Conservation (phyloP, 768 basidiomycete genomes). For the Naganishia randhawae region DNA sequence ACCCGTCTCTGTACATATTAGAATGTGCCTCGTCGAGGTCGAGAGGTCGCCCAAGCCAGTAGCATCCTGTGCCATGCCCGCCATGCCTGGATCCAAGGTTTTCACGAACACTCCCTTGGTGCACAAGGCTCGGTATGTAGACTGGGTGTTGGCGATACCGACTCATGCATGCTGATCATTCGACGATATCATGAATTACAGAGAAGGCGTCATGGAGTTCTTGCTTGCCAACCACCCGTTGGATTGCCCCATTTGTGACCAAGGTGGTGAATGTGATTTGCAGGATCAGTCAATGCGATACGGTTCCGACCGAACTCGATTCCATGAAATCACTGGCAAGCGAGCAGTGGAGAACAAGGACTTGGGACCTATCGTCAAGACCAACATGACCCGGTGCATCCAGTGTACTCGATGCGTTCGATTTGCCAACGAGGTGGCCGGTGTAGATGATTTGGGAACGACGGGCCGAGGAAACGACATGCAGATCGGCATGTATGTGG, state of each 20-base stretch:
- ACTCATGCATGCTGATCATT: conserved; percentile 7
- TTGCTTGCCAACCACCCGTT: conserved; percentile 94
- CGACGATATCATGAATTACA: conserved; percentile 44
- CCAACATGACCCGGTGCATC: conserved; percentile 97
- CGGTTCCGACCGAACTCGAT: conserved; percentile 91
- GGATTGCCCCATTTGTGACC: conserved; percentile 98
- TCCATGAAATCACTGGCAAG: conserved; percentile 97
- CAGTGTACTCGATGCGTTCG: conserved; percentile 99
- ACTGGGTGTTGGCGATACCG: conserved; percentile 42
- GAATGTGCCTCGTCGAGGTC: conserved; percentile 94
- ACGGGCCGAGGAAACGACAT: conserved; percentile 96
- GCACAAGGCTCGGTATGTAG: conserved; percentile 57
- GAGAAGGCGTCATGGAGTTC: conserved; percentile 99
- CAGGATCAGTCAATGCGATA: conserved; percentile 99
- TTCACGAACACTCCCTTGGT: conserved; percentile 84
- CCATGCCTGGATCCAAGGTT: conserved; percentile 88
- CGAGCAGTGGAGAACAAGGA: conserved; percentile 98
- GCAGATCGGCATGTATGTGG: conserved; percentile 97
- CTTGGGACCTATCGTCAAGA: conserved; percentile 95
- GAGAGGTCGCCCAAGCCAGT: conserved; percentile 91
- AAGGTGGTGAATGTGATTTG: conserved; percentile 96
- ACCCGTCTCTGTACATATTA: neutral
- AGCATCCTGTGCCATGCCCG: conserved; percentile 96
- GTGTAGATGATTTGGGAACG: conserved; percentile 93
- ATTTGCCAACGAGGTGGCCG: conserved; percentile 98